These are phyloP conservation scores for Zygosaccharomyces sapae DNA, from an alignment of 1,139 yeast genomes.

Conservation along the genomic window DNA sequence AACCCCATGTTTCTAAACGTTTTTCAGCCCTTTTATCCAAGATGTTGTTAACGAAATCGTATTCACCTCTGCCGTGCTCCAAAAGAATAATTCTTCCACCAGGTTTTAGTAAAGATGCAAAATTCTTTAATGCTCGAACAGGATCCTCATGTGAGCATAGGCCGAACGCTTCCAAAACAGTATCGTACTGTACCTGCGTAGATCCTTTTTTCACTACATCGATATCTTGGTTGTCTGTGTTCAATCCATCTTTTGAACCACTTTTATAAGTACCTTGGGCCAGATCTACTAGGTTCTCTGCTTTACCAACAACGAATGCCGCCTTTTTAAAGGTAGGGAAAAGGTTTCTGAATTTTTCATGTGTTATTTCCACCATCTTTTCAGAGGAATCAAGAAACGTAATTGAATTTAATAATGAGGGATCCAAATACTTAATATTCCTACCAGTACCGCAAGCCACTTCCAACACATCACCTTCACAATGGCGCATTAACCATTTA, in stretches of 20 bases:
- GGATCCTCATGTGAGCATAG: conserved; percentile 95
- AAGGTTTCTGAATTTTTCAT: conserved; percentile 62
- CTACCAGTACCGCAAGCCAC: conserved; percentile 97
- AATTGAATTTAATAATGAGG: conserved; percentile 57
- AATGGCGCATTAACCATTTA: conserved; percentile 74
- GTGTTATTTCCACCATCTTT: conserved; percentile 81
- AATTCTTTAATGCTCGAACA: conserved; percentile 69
- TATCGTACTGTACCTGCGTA: conserved; percentile 64
- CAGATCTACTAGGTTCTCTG: conserved; percentile 70
- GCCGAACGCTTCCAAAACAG: conserved; percentile 91
- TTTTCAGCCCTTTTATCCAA: conserved; percentile 79
- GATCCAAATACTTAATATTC: conserved; percentile 70
- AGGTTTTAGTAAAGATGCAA: conserved; percentile 69
- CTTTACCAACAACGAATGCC: conserved; percentile 88
- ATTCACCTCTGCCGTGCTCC: conserved; percentile 89
- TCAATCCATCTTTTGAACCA: conserved; percentile 8
- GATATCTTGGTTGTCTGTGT: conserved; percentile 17
- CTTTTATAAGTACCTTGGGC: conserved; percentile 38
- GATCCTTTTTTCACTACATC: conserved; percentile 25
- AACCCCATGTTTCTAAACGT: conserved; percentile 91
- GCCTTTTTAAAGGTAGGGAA: conserved; percentile 67
- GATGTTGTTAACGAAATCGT: conserved; percentile 70
- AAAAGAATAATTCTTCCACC: conserved; percentile 85
- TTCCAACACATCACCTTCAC: conserved; percentile 84
- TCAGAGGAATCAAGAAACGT: conserved; percentile 82